phyloP scores from a whole-genome alignment of 495 filamentous ascomycete genomes.

The Oidiodendron maius region DNA sequence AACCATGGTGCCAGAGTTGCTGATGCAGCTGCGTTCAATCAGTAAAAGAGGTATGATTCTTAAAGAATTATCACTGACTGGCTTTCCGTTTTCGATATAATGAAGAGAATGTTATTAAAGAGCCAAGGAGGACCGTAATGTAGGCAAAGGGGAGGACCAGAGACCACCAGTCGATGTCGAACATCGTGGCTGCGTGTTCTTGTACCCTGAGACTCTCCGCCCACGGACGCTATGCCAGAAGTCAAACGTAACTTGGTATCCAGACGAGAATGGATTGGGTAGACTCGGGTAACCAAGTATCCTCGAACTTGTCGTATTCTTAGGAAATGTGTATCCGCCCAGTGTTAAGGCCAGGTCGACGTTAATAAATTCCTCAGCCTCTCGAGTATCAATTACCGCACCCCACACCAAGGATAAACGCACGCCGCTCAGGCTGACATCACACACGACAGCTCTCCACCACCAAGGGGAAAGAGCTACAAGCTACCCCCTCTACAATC shows the following conservation, averaged over 20 bases:
- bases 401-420: not conserved
- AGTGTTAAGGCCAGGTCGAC: not conserved
- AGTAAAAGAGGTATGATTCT: not conserved
- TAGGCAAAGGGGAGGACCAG: conserved; percentile 82
- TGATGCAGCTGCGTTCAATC: conserved; percentile 48
- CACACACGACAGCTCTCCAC: not conserved
- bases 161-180: conserved; percentile 69
- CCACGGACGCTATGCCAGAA: too few species aligned
- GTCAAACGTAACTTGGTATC: too few species aligned
- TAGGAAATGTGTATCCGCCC: not conserved
- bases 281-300: not conserved
- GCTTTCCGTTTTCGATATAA: conserved; percentile 93
- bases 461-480: not conserved
- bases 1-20: conserved; percentile 90
- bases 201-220: not conserved
- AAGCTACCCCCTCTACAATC: not conserved
- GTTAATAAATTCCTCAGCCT: not conserved
- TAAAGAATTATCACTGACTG: conserved; percentile 42
- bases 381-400: not conserved
- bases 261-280: too few species aligned
- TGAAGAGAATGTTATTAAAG: conserved; percentile 83
- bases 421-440: not conserved
- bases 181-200: conserved; percentile 30
- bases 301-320: not conserved
- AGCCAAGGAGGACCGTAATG: conserved; percentile 77